These are phyloP conservation scores for Penicillium tannophilum DNA, from an alignment of 495 filamentous ascomycete species.

Conservation along the genomic window DNA sequence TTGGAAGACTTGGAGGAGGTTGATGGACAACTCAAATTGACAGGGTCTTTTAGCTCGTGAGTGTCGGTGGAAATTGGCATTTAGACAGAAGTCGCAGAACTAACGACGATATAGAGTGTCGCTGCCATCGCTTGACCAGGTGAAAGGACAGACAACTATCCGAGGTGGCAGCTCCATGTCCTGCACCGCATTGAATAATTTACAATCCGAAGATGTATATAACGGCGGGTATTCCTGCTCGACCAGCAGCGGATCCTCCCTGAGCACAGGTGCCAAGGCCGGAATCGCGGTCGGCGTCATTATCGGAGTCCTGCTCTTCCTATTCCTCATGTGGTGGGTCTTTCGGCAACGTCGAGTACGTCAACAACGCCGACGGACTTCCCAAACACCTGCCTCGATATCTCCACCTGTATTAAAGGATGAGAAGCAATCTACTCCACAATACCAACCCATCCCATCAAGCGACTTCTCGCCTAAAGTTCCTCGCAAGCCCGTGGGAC, in stretches of 20 bases:
- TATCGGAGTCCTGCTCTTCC: conserved; percentile 28
- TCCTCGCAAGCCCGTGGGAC: conserved; percentile 21
- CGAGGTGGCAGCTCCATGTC: conserved; percentile 22
- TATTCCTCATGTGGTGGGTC: conserved; percentile 27
- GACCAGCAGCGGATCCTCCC: conserved; percentile 8
- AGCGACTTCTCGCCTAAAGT: conserved; percentile 11
- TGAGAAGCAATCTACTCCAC: background rate
- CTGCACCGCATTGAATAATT: conserved; percentile 24
- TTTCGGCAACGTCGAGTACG: conserved; percentile 19
- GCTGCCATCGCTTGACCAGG: conserved; percentile 27
- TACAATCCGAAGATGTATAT: conserved; percentile 23
- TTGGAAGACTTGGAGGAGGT: conserved; percentile 32
- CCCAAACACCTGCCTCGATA: background rate
- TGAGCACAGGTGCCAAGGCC: conserved; percentile 34
- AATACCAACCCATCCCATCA: background rate
- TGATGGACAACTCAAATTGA: conserved; percentile 27
- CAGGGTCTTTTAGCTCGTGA: conserved; percentile 31
- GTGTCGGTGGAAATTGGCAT: background rate
- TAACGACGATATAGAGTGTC: conserved; percentile 22
- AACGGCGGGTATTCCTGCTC: conserved; percentile 26
- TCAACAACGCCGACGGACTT: conserved; percentile 4
- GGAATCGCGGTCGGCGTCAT: conserved; percentile 37
- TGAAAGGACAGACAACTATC: conserved; percentile 30
- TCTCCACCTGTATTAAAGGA: background rate
- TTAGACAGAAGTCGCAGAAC: too few relatives aligned